Evolutionary conservation across 495 filamentous ascomycete species (phyloP).

Genomic region (Zalerion maritima): DNA sequence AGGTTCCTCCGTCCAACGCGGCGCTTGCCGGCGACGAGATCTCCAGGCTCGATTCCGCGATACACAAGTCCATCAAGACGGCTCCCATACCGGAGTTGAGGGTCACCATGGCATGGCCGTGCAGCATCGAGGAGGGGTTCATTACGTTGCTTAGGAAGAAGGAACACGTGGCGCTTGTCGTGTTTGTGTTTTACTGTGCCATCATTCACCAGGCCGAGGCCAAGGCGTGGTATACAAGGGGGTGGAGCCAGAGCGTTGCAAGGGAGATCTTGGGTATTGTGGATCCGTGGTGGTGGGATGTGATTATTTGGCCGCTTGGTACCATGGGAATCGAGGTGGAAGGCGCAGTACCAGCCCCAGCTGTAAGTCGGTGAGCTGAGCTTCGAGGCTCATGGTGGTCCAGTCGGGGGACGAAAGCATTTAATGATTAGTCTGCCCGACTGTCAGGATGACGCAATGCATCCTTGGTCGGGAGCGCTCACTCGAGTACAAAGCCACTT

Average conservation of each 20-base stretch:
- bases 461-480: too few species aligned
- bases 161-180: slow-evolving; percentile 11
- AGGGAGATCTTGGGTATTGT: too few species aligned
- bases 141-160: slow-evolving; percentile 9
- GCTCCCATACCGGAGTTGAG: slow-evolving; percentile 9
- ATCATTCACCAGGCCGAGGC: slow-evolving; percentile 11
- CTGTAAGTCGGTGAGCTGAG: too few species aligned
- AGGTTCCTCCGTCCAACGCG: slow-evolving; percentile 2
- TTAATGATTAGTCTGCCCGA: too few species aligned
- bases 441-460: too few species aligned
- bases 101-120: slow-evolving; percentile 13
- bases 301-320: too few species aligned
- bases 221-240: slow-evolving; percentile 14
- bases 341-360: too few species aligned
- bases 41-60: slow-evolving; percentile 1
- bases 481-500: too few species aligned
- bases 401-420: too few species aligned
- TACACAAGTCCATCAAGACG: slow-evolving; percentile 1
- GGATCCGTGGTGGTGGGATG: too few species aligned
- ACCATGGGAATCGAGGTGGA: too few species aligned
- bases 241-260: slow-evolving; percentile 12
- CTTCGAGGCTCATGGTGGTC: too few species aligned
- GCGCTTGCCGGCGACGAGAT: slow-evolving; percentile 7
- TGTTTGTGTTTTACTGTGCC: slow-evolving; percentile 15
- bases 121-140: slow-evolving; percentile 9